These are phyloP conservation scores for Hyaloscypha variabilis DNA, from an alignment of 495 filamentous ascomycete genomes.

Conservation along the genomic window DNA sequence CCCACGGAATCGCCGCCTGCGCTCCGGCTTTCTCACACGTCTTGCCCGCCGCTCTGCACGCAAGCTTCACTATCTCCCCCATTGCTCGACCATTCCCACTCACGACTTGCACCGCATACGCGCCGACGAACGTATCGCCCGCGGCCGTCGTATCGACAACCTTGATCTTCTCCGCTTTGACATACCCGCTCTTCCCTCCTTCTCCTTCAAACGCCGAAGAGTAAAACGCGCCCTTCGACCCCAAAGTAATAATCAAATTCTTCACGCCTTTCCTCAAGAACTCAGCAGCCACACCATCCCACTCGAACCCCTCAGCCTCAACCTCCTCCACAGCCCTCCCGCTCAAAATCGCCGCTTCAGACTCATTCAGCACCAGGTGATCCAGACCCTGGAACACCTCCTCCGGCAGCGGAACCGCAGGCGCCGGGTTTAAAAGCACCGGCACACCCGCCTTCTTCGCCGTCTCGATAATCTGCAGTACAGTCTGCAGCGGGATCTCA, in stretches of 20 bases:
- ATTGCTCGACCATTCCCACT: constrained; percentile 46
- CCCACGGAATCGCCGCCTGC: constrained; percentile 88
- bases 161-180: constrained; percentile 60
- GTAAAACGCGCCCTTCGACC: constrained; percentile 75
- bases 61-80: constrained; percentile 60
- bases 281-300: constrained; percentile 46
- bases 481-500: constrained; percentile 77
- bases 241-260: constrained; percentile 83
- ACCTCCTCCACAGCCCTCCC: constrained; percentile 44
- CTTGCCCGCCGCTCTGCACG: constrained; percentile 73
- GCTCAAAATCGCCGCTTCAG: constrained; percentile 76
- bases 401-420: constrained; percentile 69
- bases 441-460: constrained; percentile 52
- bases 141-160: constrained; percentile 95
- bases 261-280: constrained; percentile 71
- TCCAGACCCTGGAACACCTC: constrained; percentile 69
- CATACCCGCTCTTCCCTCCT: constrained; percentile 42
- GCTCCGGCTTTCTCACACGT: constrained; percentile 80
- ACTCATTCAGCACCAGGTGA: constrained; percentile 89
- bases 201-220: constrained; percentile 37
- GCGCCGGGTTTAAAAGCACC: constrained; percentile 79
- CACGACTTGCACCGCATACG: constrained; percentile 72
- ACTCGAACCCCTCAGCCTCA: constrained; percentile 48
- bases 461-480: constrained; percentile 62
- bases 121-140: constrained; percentile 92